Percentiles rank a stretch among this genome's conserved stretches.
phyloP scores from a whole-genome alignment of 495 filamentous ascomycete species.

The Daldinia caldariorum region DNA sequence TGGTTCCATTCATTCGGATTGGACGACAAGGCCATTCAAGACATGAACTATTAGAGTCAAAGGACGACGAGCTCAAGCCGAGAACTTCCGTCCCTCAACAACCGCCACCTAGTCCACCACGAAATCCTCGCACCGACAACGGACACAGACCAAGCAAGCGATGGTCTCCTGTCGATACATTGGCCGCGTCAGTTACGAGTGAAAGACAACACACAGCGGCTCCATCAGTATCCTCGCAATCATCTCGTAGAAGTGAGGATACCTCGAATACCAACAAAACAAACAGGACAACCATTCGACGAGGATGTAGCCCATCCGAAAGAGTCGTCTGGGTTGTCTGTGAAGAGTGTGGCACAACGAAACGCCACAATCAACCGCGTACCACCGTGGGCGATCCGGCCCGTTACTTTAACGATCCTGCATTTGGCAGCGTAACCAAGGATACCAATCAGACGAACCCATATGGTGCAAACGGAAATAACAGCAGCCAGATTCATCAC shows the following conservation, averaged over 20 bases:
- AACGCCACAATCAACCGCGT: slow-evolving; percentile 43
- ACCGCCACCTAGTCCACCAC: slow-evolving; percentile 22
- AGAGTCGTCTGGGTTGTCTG: slow-evolving; percentile 48
- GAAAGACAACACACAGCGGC: slow-evolving; percentile 38
- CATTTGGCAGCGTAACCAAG: slow-evolving; percentile 20
- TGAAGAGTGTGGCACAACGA: slow-evolving; percentile 48
- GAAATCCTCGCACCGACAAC: slow-evolving; percentile 16
- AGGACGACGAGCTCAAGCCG: background rate
- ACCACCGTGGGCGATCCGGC: slow-evolving; percentile 41
- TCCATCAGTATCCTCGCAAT: slow-evolving; percentile 45
- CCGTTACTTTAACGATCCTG: slow-evolving; percentile 47
- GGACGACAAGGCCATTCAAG: slow-evolving; percentile 42
- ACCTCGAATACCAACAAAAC: slow-evolving; percentile 36
- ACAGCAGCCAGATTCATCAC: slow-evolving; percentile 15
- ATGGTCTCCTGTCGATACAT: slow-evolving; percentile 47
- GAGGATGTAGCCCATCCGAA: slow-evolving; percentile 43
- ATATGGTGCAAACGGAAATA: slow-evolving; percentile 5
- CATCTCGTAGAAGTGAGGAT: slow-evolving; percentile 40
- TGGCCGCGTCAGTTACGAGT: slow-evolving; percentile 32
- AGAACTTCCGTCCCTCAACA: slow-evolving; percentile 4
- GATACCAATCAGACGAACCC: slow-evolving; percentile 11
- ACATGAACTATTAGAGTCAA: background rate
- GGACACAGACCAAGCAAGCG: slow-evolving; percentile 44
- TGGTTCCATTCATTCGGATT: slow-evolving; percentile 51
- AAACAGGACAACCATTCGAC: slow-evolving; percentile 40